Evolutionary conservation across 2,329 filamentous ascomycete genomes (phyloP).

Genomic region (Trichoderma asperellum): DNA sequence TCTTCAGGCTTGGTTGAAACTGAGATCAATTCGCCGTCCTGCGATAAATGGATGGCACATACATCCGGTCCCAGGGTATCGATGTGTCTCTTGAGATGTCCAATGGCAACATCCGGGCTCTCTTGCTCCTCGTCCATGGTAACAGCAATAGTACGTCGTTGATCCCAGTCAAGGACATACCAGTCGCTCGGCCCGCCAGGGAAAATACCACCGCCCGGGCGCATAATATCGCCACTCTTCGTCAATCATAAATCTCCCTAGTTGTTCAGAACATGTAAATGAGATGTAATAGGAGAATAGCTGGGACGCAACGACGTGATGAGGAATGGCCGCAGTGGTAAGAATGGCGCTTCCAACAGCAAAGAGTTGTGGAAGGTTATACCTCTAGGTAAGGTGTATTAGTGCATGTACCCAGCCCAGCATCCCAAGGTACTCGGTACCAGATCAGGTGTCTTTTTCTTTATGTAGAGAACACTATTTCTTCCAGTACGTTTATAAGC

Average conservation of each 20-base stretch:
- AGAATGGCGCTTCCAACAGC: background rate
- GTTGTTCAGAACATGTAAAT: background rate
- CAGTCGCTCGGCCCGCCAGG: background rate
- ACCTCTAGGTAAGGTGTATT: too few species aligned
- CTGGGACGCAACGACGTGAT: too few species aligned
- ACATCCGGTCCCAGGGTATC: background rate
- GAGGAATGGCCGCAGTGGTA: background rate
- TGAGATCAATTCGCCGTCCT: background rate
- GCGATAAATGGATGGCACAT: background rate
- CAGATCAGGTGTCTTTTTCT: too few species aligned
- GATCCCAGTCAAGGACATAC: background rate
- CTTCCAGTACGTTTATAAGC: too few species aligned
- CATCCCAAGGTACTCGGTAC: too few species aligned
- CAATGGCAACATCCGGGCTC: background rate
- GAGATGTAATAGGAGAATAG: too few species aligned
- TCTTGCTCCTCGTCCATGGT: background rate
- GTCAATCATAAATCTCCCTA: background rate
- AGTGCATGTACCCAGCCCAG: too few species aligned
- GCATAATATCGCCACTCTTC: background rate
- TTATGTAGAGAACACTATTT: too few species aligned
- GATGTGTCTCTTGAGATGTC: background rate
- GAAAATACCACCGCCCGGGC: background rate
- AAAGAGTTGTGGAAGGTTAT: background rate
- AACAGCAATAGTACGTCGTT: background rate
- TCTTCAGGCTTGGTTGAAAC: background rate